Evolutionary conservation across 306 rosid species (phyloP), one percentile per base, ranked within the genome.

Genomic region (Dryas alaskensis): DNA sequence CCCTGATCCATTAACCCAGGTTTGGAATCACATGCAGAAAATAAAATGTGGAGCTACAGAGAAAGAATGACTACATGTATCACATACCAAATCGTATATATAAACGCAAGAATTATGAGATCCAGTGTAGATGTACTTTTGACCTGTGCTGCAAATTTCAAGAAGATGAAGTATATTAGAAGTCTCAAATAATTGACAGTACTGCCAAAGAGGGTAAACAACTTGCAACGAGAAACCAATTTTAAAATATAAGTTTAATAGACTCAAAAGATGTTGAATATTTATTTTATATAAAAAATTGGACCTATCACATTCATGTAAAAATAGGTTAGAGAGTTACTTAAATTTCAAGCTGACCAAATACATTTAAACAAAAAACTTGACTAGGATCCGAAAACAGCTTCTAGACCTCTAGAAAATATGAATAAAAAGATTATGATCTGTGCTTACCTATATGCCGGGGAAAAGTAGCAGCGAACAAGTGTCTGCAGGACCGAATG

Each of bases 101-200:
- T 88, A 89, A 37, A 88, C 92, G 69, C 81, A 86, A 45, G 86
- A 70, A 79, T 94, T 81, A 47, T 90, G 91, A 55, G 98, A 94
- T 13, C 96, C 96, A 0, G 97, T 91, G 85, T 89, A 94, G 69
- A 94, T 94, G 90, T 88, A 94, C 84, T 94, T 91, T 78, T 88
- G 98, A 67, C 96, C 98, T 6, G 97, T 94, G 90, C 97, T 94
- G 97, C 91, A 85, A 85, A 48, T 43, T 62, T 63, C 4, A 78
- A 52, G 66, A 8, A 60, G 59, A 49, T 44, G 22, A 50, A 52
- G 45, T 70, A 44, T 31, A 12, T 79, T 31, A 49, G 10, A 9
- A 57, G 60, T 51, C 4, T 31, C n/a, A 31, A 59, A 69, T 19
- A 31, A 69, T 63, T 39, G 63, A 61, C 17, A 57, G 1, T 12